phyloP scores from a whole-genome alignment of 306 rosid genomes.

The Ormosia emarginata region DNA sequence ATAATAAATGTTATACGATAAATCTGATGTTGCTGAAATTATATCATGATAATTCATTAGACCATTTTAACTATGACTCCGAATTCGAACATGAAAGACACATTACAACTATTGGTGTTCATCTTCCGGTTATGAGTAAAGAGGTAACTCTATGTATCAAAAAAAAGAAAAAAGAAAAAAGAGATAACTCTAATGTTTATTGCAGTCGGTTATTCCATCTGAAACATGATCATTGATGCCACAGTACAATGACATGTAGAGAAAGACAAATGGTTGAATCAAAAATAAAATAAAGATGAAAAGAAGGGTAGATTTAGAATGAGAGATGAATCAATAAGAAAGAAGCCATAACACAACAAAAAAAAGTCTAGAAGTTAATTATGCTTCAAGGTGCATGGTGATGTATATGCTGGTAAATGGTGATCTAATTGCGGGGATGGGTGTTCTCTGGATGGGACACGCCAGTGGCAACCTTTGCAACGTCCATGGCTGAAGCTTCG shows the following conservation, averaged over 20 bases:
- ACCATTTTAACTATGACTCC: no score
- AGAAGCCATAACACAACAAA: not conserved
- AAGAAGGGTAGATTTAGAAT: not conserved
- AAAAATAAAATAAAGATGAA: not conserved
- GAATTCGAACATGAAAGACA: no score
- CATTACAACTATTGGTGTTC: not conserved
- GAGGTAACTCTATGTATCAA: not conserved
- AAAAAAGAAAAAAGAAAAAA: no score
- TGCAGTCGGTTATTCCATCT: not conserved
- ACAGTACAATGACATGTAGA: not conserved
- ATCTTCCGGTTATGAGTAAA: not conserved
- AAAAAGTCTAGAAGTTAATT: not conserved
- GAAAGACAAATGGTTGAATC: not conserved
- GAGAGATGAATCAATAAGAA: not conserved
- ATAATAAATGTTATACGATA: no score
- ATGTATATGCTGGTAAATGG: not conserved
- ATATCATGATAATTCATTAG: no score
- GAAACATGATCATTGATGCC: not conserved
- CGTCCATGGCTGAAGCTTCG: slow-evolving; percentile 62
- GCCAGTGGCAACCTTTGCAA: slow-evolving; percentile 56
- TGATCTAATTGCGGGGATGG: slow-evolving; percentile 25
- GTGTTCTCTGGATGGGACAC: slow-evolving; percentile 31
- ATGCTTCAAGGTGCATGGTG: not conserved
- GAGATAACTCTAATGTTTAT: not conserved
- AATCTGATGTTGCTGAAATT: no score